Evolutionary conservation across 2,329 filamentous ascomycete genomes (phyloP).

Genomic region (Colletotrichum tofieldiae): DNA sequence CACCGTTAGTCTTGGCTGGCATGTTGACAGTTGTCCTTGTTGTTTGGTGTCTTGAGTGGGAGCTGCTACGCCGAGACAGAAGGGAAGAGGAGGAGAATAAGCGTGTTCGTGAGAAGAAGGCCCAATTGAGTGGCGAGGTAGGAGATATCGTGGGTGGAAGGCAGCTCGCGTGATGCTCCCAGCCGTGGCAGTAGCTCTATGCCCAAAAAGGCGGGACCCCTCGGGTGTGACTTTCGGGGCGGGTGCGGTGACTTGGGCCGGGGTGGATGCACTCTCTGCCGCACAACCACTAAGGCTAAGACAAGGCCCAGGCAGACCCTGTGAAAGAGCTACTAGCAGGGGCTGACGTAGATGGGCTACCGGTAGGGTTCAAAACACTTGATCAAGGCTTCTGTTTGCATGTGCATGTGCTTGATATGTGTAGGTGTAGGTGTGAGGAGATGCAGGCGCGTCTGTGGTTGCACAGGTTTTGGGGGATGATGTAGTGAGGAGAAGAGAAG

Average conservation of each 20-base stretch:
- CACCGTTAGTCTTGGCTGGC: slow-evolving; percentile 72
- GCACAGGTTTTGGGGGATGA: slow-evolving; percentile 14
- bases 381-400: slow-evolving; percentile 31
- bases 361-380: neutral
- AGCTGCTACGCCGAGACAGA: slow-evolving; percentile 33
- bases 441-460: slow-evolving; percentile 5
- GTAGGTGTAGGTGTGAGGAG: slow-evolving; percentile 11
- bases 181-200: slow-evolving; percentile 32
- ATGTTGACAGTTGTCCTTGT: slow-evolving; percentile 51
- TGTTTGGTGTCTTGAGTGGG: slow-evolving; percentile 12
- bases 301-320: slow-evolving; percentile 2
- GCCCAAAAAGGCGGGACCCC: slow-evolving; percentile 37
- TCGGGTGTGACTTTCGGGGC: slow-evolving; percentile 38
- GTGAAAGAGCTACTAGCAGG: slow-evolving; percentile 29
- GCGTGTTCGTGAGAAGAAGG: slow-evolving; percentile 26
- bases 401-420: slow-evolving; percentile 6
- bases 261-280: slow-evolving; percentile 29
- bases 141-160: slow-evolving; percentile 23
- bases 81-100: slow-evolving; percentile 7
- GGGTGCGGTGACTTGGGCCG: slow-evolving; percentile 39
- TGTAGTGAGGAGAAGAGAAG: slow-evolving; percentile 20
- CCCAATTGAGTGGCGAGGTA: slow-evolving; percentile 18
- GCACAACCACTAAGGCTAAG: neutral
- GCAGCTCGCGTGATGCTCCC: slow-evolving; percentile 42
- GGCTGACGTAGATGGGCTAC: neutral